Evolutionary conservation across 2,329 filamentous ascomycete species (phyloP).

Genomic region (Microcyclospora pomicola): DNA sequence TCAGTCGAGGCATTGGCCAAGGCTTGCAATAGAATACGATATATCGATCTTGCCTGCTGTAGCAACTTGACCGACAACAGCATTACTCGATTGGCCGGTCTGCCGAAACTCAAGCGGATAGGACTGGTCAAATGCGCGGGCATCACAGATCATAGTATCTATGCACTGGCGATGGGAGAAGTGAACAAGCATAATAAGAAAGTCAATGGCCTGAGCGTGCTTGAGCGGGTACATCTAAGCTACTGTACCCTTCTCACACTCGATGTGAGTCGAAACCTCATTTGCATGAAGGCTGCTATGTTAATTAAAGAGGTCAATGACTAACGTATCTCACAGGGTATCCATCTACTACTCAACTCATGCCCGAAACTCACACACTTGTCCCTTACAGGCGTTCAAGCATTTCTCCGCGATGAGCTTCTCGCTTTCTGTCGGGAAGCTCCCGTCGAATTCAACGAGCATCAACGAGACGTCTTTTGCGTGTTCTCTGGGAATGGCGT

Average conservation of each 20-base stretch:
- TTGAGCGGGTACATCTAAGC: constrained; percentile 90
- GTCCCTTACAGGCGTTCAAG: constrained; percentile 83
- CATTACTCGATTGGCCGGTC: constrained; percentile 64
- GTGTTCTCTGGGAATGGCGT: constrained; percentile 91
- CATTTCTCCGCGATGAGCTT: constrained; percentile 76
- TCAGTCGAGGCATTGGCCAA: constrained; percentile 76
- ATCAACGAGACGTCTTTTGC: constrained; percentile 91
- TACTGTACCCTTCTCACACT: constrained; percentile 82
- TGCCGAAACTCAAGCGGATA: constrained; percentile 89
- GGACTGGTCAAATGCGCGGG: constrained; percentile 84
- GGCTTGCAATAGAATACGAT: constrained; percentile 81
- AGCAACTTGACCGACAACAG: constrained; percentile 75
- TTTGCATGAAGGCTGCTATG: neutral
- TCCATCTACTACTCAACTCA: constrained; percentile 74
- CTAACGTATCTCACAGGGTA: constrained; percentile 49
- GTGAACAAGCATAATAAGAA: constrained; percentile 28
- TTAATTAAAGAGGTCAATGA: neutral
- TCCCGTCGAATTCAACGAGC: constrained; percentile 84
- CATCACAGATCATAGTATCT: constrained; percentile 83
- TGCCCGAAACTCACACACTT: constrained; percentile 89
- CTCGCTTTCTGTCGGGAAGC: constrained; percentile 76
- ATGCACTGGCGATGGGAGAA: constrained; percentile 50
- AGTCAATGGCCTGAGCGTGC: constrained; percentile 44
- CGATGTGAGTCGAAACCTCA: constrained; percentile 42
- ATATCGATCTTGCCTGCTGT: constrained; percentile 97